Evolutionary conservation across 225 moss, liverwort and hornwort species (phyloP).

Genomic region (Bryoerythrophyllum caledonicum): DNA sequence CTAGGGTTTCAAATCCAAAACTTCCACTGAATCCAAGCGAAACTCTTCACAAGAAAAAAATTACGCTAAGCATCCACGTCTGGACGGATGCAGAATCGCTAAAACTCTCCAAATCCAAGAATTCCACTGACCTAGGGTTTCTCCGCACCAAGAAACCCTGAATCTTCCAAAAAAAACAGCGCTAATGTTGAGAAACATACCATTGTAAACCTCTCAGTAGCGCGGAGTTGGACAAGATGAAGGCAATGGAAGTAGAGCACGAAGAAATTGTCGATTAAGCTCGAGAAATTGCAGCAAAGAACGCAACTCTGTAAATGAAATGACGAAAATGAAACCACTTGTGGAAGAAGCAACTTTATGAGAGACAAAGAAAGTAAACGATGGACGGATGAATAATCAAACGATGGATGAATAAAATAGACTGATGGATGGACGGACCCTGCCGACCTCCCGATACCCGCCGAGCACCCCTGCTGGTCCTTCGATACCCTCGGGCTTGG

Average conservation of each 20-base stretch:
- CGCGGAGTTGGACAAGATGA: not conserved
- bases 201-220: slow-evolving; percentile 20
- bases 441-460: too few relatives aligned
- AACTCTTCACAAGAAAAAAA: not conserved
- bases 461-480: too few relatives aligned
- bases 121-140: slow-evolving; percentile 11
- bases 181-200: slow-evolving; percentile 15
- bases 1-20: not conserved
- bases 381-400: too few relatives aligned
- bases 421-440: too few relatives aligned
- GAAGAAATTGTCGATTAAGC: not conserved
- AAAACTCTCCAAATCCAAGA: not conserved
- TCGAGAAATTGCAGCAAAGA: not conserved
- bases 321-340: not conserved
- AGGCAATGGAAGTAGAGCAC: not conserved
- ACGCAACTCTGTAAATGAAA: not conserved
- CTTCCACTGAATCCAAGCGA: not conserved
- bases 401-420: too few relatives aligned
- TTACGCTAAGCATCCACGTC: too few relatives aligned
- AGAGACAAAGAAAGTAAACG: not conserved
- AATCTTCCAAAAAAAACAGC: not conserved
- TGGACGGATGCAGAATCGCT: too few relatives aligned
- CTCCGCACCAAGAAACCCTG: not conserved
- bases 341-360: not conserved
- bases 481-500: too few relatives aligned